Base-by-base conservation (phyloP, 805 yeast species). In the Hanseniaspora guilliermondii region DNA sequence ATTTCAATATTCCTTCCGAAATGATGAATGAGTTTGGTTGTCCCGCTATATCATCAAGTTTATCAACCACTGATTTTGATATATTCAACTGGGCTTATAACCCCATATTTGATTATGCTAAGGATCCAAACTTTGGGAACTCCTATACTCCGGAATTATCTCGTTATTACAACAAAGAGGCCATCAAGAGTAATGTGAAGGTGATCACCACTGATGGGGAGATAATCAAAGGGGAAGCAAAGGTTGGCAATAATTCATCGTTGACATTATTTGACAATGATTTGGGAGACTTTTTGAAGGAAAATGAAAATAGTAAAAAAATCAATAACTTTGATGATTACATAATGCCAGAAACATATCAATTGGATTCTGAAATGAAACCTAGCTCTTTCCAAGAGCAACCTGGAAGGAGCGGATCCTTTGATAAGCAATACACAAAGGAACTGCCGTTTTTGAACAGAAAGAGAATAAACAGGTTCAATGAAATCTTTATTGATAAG, bases 401-500 rank as follows among this genome's bases (percentile, higher is more conserved):
- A 27, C 38, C 49, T 63, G 45, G 53, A 57, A 19, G 59, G 67
- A 35, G 57, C 68, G 47, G 48, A n/a, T 58, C 70, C 58, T 58
- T 63, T 36, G 55, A 52, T 4, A 52, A 52, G n/a, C 49, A 44
- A 47, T 53, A 70, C 60, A 62, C 71, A 53, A 59, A 69, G 60
- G 77, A 73, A 37, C 66, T 69, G 14, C 66, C 83, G 0, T 73
- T 80, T 63, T 74, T 84, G 55, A 68, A 87, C 56, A 75, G 97
- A 58, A 82, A 81, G 63, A 78, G 97, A 62, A 69, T 73, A 36
- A 95, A 93, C 19, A 76, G 96, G 62, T 73, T 75, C 47, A 85
- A 85, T 38, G 73, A 84, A 46, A 68, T 76, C 19, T 85, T 84
- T 70, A 68, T 89, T 57, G 97, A 89, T 68, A 74, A 96, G 65